A percentile compares a stretch with the other conserved stretches of the same genome.
Evolutionary conservation across 257 asterid genomes (phyloP).

Genomic region (Haberlea rhodopensis): DNA sequence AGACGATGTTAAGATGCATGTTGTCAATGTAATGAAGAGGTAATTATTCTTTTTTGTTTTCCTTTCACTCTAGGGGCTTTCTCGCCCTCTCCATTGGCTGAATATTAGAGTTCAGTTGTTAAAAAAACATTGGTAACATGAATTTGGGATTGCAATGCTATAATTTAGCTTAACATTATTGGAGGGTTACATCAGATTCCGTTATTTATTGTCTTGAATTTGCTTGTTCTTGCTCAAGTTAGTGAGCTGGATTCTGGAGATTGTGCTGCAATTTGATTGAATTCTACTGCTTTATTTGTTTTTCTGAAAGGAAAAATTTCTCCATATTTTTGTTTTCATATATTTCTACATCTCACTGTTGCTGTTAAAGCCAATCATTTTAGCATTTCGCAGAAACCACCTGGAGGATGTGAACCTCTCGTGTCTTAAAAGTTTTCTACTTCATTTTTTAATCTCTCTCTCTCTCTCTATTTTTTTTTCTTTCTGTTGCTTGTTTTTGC

Average conservation of each 20-base stretch:
- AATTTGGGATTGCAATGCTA: slow-evolving; percentile 2
- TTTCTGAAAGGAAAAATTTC: background rate
- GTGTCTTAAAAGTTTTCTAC: background rate
- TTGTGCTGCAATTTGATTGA: background rate
- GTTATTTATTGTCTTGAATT: slow-evolving; percentile 12
- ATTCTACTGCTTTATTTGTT: background rate
- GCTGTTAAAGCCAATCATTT: background rate
- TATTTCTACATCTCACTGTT: background rate
- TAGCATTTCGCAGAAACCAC: background rate
- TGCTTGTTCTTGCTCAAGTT: slow-evolving; percentile 1
- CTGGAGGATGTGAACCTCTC: background rate
- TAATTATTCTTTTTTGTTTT: background rate
- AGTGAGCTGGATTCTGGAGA: slow-evolving; percentile 14
- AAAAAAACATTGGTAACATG: slow-evolving; percentile 1
- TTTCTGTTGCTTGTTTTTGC: background rate
- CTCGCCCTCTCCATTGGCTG: background rate
- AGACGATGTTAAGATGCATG: slow-evolving; percentile 9
- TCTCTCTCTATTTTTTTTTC: no score
- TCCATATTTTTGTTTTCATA: background rate
- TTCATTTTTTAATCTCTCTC: background rate
- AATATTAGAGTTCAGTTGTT: background rate
- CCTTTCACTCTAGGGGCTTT: background rate
- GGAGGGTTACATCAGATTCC: slow-evolving; percentile 11
- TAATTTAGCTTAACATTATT: slow-evolving; percentile 12
- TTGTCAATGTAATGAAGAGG: background rate